Evolutionary conservation across 192 early-diverging fungal genomes (phyloP), one percentile per base, ranked within the genome.

Genomic region (Linderina pennispora): DNA sequence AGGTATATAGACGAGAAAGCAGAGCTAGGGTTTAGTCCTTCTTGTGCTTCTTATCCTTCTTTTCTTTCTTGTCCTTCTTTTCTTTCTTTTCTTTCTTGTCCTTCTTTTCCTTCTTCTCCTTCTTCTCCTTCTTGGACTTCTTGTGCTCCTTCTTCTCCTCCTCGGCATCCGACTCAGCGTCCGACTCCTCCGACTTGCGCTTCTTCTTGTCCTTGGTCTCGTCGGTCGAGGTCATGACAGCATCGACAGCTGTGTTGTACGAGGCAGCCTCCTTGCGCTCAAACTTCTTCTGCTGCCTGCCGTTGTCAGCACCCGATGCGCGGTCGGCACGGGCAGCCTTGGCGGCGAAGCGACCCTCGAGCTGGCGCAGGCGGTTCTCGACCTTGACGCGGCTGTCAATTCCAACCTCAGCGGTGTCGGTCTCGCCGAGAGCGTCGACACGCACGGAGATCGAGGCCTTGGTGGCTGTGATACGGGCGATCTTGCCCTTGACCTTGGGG

Each of bases 401-500:
- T 48, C 94, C 94, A 28, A 97, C 52, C 47, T 92, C 89, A 24
- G 84, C 77, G 14, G 82, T 66, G 15, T 84, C 84, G 17, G 77
- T 76, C 7, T 93, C 89, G 53, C 86, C 84, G 19, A 98, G 76
- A 13, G 96, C 93, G 76, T 98, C 96, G 28, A 89, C 85, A 59
- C 96, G 85, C 47, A 92, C 77, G 20, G 89, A 75, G 25, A 97
- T 80, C 13, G 93, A 82, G 23, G 90, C 77, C 79, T 98, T 98
- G 44, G 93, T 88, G 15, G 92, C 91, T 22, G 94, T 79, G 46
- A 88, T 78, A 48, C 96, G 87, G 5, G 96, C 96, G 58, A 98
- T 88, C 86, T 98, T 98, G 50, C 93, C 96, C 85, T 98, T 98
- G 66, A 82, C 74, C 79, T 96, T 98, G 60, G 90, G 84, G 3